Evolutionary conservation across 1,284 basidiomycete genomes (phyloP), one percentile per base, ranked within the genome.

Genomic region (Tetrapyrgos nigripes): DNA sequence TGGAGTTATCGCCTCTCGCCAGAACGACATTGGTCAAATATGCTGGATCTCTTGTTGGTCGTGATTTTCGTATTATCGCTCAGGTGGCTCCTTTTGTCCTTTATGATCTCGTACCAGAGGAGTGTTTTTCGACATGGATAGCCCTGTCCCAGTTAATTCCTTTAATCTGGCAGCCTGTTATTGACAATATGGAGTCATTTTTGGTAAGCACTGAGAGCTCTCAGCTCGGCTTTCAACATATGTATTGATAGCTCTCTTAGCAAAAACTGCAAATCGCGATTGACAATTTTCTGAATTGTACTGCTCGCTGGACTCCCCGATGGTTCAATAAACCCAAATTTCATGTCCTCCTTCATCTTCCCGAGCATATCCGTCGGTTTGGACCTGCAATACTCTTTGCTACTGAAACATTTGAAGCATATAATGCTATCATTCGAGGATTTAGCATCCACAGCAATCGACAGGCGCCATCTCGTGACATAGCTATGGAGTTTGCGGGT

Each of bases 251-350:
- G 5, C 27, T 50, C 24, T 29, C 24, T 17, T 37, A 50, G 44
- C n/a, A 17, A 9, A 4, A 3, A n/a, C 26, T 45, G 10, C 11
- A 51, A 11, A 5, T 1, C 8, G 50, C 47, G 5, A 59, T 67
- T 9, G 26, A 62, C 3, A 6, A 50, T 3, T 60, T 66, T 14
- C 50, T 66, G 6, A 13, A 37, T 8, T 33, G 29, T 2, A 50
- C 59, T 1, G 58, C 46, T 1, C 19, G 23, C 4, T 63, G 63
- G 58, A 57, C n/a, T 1, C 35, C 31, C 0, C 56, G 51, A 11
- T 67, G 65, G 66, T 59, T 63, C n/a, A 66, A 67, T 45, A 67
- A 67, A 40, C 66, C 63, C 1, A 66, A 66, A 37, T 66, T 66
- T 40, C 63, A 66, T 29, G 54, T 67, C 27, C 44, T 67, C 1